Evolutionary conservation across 2,329 filamentous ascomycete species (phyloP).

Genomic region (Blastomyces gilchristii): DNA sequence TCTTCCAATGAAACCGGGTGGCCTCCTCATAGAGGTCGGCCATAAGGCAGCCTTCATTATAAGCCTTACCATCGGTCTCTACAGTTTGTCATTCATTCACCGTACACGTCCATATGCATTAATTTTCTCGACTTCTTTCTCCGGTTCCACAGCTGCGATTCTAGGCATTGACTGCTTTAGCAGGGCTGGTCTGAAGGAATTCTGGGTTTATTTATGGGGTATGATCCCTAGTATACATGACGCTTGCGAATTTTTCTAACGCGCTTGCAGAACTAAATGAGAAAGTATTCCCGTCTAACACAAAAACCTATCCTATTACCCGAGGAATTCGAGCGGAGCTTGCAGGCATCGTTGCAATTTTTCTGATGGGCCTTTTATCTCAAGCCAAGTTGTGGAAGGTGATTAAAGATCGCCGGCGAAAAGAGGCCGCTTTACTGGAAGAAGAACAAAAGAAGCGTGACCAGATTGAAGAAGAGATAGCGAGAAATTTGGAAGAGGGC

Average conservation of each 20-base stretch:
- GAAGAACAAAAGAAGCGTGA: conserved; percentile 47
- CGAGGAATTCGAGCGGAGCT: conserved; percentile 78
- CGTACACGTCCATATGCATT: conserved; percentile 69
- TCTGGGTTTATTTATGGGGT: conserved; percentile 89
- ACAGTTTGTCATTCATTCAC: conserved; percentile 66
- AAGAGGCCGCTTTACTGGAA: conserved; percentile 37
- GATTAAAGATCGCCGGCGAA: conserved; percentile 47
- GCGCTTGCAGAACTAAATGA: conserved; percentile 53
- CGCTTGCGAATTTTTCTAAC: conserved; percentile 15
- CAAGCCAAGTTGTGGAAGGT: conserved; percentile 81
- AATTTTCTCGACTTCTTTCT: conserved; percentile 67
- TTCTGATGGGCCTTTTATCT: conserved; percentile 64
- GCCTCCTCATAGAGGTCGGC: conserved; percentile 53
- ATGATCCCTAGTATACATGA: conserved; percentile 20
- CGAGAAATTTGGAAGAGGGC: conserved; percentile 45
- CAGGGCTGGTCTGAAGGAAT: conserved; percentile 83
- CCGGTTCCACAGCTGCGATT: conserved; percentile 66
- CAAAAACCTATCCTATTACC: conserved; percentile 72
- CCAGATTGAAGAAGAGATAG: conserved; percentile 59
- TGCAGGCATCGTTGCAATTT: conserved; percentile 64
- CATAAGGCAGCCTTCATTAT: conserved; percentile 67
- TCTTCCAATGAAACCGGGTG: conserved; percentile 63
- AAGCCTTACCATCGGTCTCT: conserved; percentile 56
- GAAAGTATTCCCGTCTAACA: conserved; percentile 65
- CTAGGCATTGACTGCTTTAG: conserved; percentile 88